A percentile compares a stretch with the other conserved stretches of the same genome.
Evolutionary conservation across 495 filamentous ascomycete species (phyloP).

Genomic region (Evernia prunastri): DNA sequence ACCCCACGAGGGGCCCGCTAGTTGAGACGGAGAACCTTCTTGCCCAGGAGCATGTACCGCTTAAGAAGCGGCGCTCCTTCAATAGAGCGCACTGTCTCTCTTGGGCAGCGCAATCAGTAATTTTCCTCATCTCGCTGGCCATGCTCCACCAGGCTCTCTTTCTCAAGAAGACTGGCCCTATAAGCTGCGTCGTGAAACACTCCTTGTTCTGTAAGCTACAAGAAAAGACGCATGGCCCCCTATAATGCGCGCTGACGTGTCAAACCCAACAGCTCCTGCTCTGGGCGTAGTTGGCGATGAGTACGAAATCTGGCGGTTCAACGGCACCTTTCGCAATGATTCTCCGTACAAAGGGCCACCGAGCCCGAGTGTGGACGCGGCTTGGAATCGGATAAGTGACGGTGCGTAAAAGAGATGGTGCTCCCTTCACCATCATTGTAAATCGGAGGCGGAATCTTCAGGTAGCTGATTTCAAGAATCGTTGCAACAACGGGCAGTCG

Average conservation of each 20-base stretch:
- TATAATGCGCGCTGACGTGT: background rate
- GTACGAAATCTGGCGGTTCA: constrained; percentile 7
- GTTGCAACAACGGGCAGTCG: background rate
- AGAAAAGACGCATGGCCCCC: background rate
- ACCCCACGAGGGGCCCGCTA: no score
- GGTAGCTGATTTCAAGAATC: no score
- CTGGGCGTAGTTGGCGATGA: constrained; percentile 1
- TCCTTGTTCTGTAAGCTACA: background rate
- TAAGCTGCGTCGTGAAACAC: no score
- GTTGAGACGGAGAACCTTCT: no score
- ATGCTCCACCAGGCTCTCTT: no score
- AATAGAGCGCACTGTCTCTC: no score
- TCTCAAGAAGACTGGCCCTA: no score
- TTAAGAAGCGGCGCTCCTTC: no score
- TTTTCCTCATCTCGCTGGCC: no score
- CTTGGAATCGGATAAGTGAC: constrained; percentile 1
- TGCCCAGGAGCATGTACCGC: no score
- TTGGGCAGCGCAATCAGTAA: no score
- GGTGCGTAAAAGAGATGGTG: no score
- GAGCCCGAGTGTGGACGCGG: constrained; percentile 3
- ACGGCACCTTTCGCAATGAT: constrained; percentile 9
- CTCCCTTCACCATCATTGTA: background rate
- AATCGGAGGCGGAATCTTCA: background rate
- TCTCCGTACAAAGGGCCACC: constrained; percentile 12
- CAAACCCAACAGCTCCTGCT: background rate